Evolutionary conservation across 2,329 filamentous ascomycete genomes (phyloP).

Genomic region (Alternaria angustiovoidea): DNA sequence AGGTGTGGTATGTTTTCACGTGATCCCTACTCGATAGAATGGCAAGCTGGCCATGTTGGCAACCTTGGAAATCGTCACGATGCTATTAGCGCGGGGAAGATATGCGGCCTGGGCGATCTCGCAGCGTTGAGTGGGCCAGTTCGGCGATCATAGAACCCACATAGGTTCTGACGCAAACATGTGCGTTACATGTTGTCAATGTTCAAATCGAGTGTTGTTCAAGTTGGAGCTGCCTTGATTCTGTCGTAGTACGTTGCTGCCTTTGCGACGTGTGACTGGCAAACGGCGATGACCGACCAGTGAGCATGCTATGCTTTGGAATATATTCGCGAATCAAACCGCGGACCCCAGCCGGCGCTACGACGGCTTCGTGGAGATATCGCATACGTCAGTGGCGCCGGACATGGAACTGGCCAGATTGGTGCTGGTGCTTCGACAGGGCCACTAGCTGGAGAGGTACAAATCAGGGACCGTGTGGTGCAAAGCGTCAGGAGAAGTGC

Average conservation of each 20-base stretch:
- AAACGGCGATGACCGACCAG: background rate
- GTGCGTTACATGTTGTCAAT: background rate
- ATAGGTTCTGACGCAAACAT: background rate
- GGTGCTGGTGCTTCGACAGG: background rate
- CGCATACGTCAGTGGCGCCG: slow-evolving; percentile 3
- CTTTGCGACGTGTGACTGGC: background rate
- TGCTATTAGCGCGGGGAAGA: slow-evolving; percentile 1
- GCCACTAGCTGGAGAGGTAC: background rate
- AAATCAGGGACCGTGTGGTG: slow-evolving; percentile 5
- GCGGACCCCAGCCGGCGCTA: background rate
- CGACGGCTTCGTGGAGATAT: background rate
- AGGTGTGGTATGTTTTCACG: background rate
- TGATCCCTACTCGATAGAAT: background rate
- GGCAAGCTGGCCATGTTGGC: background rate
- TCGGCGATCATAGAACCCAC: background rate
- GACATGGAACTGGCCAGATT: background rate
- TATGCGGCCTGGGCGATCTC: slow-evolving; percentile 1
- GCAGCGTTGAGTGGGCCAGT: background rate
- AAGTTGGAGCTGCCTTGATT: background rate
- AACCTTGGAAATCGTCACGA: background rate
- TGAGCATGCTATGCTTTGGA: background rate
- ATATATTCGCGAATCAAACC: background rate
- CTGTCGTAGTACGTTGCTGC: background rate
- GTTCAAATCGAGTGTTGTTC: background rate
- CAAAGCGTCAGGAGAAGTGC: background rate